These are phyloP conservation scores for Zanthoxylum bungeanum DNA, from an alignment of 345 rosid species.

Conservation along the genomic window DNA sequence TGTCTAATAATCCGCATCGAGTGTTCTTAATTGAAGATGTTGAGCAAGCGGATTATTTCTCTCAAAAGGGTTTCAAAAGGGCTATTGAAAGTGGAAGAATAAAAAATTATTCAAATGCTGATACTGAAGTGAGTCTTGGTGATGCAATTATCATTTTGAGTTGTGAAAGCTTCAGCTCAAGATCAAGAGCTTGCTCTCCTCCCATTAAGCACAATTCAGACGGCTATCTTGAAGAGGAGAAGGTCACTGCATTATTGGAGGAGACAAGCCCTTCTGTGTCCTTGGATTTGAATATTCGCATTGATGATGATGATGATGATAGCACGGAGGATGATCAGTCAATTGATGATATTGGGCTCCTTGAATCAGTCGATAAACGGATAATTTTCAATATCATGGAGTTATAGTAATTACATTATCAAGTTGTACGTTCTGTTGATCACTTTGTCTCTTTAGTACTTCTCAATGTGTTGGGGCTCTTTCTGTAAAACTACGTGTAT, in stretches of 20 bases:
- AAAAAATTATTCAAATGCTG: conserved; percentile 31
- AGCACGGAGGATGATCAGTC: conserved; percentile 38
- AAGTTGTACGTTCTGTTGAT: background rate
- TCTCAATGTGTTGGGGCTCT: conserved; percentile 8
- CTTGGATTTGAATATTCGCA: conserved; percentile 71
- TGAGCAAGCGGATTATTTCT: conserved; percentile 66
- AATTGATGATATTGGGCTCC: conserved; percentile 60
- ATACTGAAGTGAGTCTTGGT: conserved; percentile 48
- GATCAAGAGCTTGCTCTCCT: conserved; percentile 73
- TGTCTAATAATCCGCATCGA: conserved; percentile 55
- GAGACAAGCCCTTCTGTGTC: conserved; percentile 40
- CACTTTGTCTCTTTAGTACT: conserved; percentile 1
- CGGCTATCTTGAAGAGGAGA: conserved; percentile 25
- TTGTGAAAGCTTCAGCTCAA: conserved; percentile 66
- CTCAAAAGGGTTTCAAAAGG: conserved; percentile 63
- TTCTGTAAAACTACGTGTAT: conserved; percentile 37
- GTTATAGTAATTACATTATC: conserved; percentile 10
- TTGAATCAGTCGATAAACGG: conserved; percentile 65
- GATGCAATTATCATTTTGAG: conserved; percentile 80
- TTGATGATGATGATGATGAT: conserved; percentile 54
- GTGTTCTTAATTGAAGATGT: conserved; percentile 76
- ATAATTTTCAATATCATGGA: conserved; percentile 50
- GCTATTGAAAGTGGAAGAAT: conserved; percentile 70
- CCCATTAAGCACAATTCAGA: conserved; percentile 36
- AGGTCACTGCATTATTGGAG: conserved; percentile 12